phyloP scores from a whole-genome alignment of 768 basidiomycete species.

The Suillus fuscotomentosus region DNA sequence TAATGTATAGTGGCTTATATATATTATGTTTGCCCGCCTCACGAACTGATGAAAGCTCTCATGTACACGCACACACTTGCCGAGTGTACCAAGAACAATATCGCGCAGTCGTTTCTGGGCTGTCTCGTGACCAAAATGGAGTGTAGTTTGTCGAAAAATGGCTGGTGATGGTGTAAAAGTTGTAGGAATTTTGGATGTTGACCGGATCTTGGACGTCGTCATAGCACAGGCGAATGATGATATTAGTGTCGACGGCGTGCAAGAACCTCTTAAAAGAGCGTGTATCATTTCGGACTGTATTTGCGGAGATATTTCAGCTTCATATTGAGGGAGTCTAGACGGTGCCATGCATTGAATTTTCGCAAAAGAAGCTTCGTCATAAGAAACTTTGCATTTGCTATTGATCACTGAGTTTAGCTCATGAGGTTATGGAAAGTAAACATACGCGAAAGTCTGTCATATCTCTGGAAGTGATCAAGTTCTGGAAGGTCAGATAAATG shows the following conservation, averaged over 20 bases:
- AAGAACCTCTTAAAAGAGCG: slow-evolving; percentile 34
- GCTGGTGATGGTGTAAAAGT: neutral
- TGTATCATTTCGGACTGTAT: slow-evolving; percentile 32
- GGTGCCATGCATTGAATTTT: slow-evolving; percentile 55
- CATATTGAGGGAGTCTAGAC: slow-evolving; percentile 44
- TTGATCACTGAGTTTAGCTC: slow-evolving; percentile 11
- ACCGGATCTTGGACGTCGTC: neutral
- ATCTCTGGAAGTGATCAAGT: slow-evolving; percentile 40
- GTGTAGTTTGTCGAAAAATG: slow-evolving; percentile 32
- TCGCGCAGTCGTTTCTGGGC: slow-evolving; percentile 43
- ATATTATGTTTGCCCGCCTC: slow-evolving; percentile 72
- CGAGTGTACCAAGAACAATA: slow-evolving; percentile 42
- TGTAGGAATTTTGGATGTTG: slow-evolving; percentile 8
- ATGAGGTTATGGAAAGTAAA: slow-evolving; percentile 6
- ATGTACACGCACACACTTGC: slow-evolving; percentile 65
- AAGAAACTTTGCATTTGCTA: slow-evolving; percentile 60
- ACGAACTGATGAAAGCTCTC: slow-evolving; percentile 57
- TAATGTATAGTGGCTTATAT: slow-evolving; percentile 16
- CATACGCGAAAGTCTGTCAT: slow-evolving; percentile 51
- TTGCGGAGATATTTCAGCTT: slow-evolving; percentile 31
- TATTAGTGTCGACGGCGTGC: slow-evolving; percentile 34
- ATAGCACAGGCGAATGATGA: slow-evolving; percentile 12
- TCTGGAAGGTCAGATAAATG: slow-evolving; percentile 54
- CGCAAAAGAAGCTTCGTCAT: slow-evolving; percentile 62
- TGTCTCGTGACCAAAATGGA: slow-evolving; percentile 31